Base-by-base conservation (phyloP, 129 eudicot species). In the Tanacetum coccineum region DNA sequence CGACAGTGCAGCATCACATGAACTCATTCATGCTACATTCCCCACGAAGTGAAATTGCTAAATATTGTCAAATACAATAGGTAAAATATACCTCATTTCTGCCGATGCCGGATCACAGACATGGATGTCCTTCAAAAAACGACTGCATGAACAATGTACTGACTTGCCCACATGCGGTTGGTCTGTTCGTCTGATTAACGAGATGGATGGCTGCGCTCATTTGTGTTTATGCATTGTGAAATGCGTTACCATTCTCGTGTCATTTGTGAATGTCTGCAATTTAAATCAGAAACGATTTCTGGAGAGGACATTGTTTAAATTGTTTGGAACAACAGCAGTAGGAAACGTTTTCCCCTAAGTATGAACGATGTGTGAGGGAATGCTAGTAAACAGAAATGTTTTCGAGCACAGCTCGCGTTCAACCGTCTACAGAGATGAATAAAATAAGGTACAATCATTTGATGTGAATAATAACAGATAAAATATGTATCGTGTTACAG, bases 181-280 rank as follows among this genome's bases (percentile, higher is more conserved):
- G 61, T 12, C 14, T 8, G 36, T n/a, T n/a, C n/a, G n/a, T n/a
- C n/a, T 40, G 2, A 61, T 80, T n/a, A 75, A 71, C 3, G 86
- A 86, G n/a, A 78, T 89, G n/a, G 86, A 82, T 70, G 80, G 58
- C n/a, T 26, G 75, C 87, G 56, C 81, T 86, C 63, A 74, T 89
- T 18, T 89, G 97, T 70, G 97, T n/a, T n/a, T n/a, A 89, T 86
- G 81, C 86, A n/a, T 64, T 89, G 97, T 80, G 97, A 89, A 73
- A 84, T n/a, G 82, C 66, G 95, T n/a, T n/a, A n/a, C n/a, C n/a
- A n/a, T n/a, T n/a, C n/a, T n/a, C 85, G 58, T 78, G 65, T 69
- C 97, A 89, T 76, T 25, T 82, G 52, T 80, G 75, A n/a, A 56
- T 89, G 97, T 76, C 72, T 87, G 52, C 90, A 86, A 65, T 65